Base-by-base conservation (phyloP, 495 filamentous ascomycete species). In the Lindgomyces ingoldianus region DNA sequence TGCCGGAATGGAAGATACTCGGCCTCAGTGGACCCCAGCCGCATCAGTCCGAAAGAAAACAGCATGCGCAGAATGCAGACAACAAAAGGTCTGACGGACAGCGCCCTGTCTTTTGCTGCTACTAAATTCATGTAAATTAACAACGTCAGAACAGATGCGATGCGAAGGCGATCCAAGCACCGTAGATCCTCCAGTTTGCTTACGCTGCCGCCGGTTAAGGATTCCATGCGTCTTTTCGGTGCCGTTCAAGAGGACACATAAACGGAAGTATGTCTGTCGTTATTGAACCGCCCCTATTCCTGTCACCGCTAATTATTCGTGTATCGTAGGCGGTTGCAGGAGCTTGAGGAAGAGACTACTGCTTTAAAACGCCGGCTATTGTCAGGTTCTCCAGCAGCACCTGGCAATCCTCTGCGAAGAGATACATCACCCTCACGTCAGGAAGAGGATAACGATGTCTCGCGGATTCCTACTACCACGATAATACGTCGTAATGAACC, bases 31-130 rank as follows among this genome's bases (percentile, higher is more conserved):
- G 4, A 30, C 12, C 22, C 26, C 24, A 33, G 12, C 19, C 21
- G 19, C 27, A 30, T 30, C 50, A 30, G 50, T 54, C 27, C 19
- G 50, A 54, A 54, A 54, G 50, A 54, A 54, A 30, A 24, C 50
- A 30, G 50, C 50, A 54, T 54, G 50, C 50, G 50, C 50, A 54
- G 50, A 54, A 54, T 54, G 50, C 50, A 54, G 50, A 54, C 50
- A 54, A 29, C 50, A 54, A 54, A 54, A 54, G 50, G 50, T 54
- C 26, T 30, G 50, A 33, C 50, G 26, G 50, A 33, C 21, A 30
- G 26, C 19, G 19, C 30, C 2, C 50, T 16, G 50, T 12, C 3
- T 1, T 54, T 54, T 12, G 50, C 24, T 19, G 26, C 26, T 3
- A 3, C 12, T 16, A 3, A 1, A 11, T 27, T 12, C 26, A 30